These are phyloP conservation scores for Exobasidium cylindrosporum DNA, from an alignment of 1,284 basidiomycete genomes.

Conservation along the genomic window DNA sequence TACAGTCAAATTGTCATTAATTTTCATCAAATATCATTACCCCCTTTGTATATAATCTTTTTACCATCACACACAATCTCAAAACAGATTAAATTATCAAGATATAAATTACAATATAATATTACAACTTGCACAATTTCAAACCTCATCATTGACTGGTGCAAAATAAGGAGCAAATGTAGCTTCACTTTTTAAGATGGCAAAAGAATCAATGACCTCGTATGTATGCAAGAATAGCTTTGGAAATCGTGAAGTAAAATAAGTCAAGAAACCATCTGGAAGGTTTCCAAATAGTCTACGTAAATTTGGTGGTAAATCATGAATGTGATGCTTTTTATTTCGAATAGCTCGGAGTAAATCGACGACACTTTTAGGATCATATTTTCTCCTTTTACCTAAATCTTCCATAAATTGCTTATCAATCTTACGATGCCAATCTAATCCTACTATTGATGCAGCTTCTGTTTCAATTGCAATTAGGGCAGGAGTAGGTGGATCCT, in stretches of 20 bases:
- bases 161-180: conserved; percentile 39
- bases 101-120: too few species aligned
- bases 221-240: conserved; percentile 88
- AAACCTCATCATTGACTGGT: conserved; percentile 6
- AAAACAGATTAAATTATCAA: too few species aligned
- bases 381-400: conserved; percentile 89
- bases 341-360: conserved; percentile 87
- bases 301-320: conserved; percentile 85
- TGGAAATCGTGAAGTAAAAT: conserved; percentile 91
- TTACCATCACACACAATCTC: too few species aligned
- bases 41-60: too few species aligned
- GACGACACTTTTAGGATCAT: conserved; percentile 83
- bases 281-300: conserved; percentile 79
- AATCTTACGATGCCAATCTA: conserved; percentile 81
- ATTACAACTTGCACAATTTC: too few species aligned
- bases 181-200: conserved; percentile 38
- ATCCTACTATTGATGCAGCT: conserved; percentile 44
- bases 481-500: conserved; percentile 71
- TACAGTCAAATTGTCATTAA: too few species aligned
- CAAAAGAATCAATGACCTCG: conserved; percentile 65
- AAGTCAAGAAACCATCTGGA: conserved; percentile 85
- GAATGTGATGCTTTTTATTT: conserved; percentile 99
- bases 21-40: too few species aligned
- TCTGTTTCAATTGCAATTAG: conserved; percentile 71
- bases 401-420: conserved; percentile 90